Evolutionary conservation across 768 basidiomycete genomes (phyloP).

Genomic region (Cantharellus anzutake): DNA sequence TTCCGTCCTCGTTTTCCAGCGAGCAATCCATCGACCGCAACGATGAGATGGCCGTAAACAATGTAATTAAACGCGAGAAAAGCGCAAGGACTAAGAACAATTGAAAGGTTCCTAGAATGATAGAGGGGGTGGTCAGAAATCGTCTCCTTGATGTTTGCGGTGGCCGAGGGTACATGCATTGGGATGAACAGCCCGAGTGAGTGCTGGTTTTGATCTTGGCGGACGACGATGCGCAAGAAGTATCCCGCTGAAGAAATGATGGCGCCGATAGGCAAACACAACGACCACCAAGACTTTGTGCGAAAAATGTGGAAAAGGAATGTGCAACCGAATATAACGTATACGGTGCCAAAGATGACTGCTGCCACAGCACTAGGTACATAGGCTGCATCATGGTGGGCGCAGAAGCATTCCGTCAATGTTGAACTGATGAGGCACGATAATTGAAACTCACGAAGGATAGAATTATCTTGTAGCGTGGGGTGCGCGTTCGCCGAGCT

Average conservation of each 20-base stretch:
- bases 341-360: neutral
- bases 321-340: neutral
- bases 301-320: neutral
- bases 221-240: neutral
- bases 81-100: neutral
- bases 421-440: neutral
- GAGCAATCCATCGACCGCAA: neutral
- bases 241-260: neutral
- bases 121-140: too few relatives aligned
- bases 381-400: neutral
- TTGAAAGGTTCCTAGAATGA: neutral
- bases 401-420: neutral
- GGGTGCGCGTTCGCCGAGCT: neutral
- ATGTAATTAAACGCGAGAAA: neutral
- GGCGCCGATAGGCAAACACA: neutral
- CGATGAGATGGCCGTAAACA: neutral
- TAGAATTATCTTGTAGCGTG: neutral
- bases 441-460: neutral
- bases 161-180: neutral
- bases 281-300: neutral
- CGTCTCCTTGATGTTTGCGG: too few relatives aligned
- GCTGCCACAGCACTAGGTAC: neutral
- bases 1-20: neutral
- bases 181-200: neutral
- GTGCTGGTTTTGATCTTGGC: neutral